Base-by-base conservation (phyloP, 2,329 filamentous ascomycete species). In the Aspergillus sp. region DNA sequence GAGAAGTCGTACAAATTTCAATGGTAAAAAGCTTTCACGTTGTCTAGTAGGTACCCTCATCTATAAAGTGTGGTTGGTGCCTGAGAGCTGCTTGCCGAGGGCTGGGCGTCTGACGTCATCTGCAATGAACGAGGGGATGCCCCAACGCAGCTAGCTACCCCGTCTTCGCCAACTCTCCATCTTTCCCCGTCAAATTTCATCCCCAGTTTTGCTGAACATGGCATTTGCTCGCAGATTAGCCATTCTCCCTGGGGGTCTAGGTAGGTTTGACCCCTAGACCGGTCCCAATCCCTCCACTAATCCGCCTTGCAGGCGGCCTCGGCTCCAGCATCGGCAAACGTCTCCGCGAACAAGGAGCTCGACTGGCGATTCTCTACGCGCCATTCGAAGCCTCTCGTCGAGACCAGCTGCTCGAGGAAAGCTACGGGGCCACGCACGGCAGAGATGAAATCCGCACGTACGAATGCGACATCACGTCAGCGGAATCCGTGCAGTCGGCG, bases 391-490 rank as follows among this genome's bases (percentile, higher is more conserved):
- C 75, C 1, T 56, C 68, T 32, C 71, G 72, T 9, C 73, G 74
- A 18, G 67, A 76, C 22, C 65, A 76, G 42, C 71, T 76, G 0
- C 69, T 82, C 18, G 66, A 72, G 14, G 54, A 69, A 1, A 66
- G 73, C 3, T 81, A 79, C 64, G 71, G 71, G 14, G 56, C 52
- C 4, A 51, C 29, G 5, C 11, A 20, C 39, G 26, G 9, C 36
- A 57, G 59, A 7, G 63, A 73, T 11, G 62, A 67, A 6, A 72
- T 77, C 56, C 65, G 63, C 53, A 68, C 73, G 4, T 75, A 76
- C 42, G 71, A 75, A 69, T 82, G 80, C 70, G 81, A 84, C 63
- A 78, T 84, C 59, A 81, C 81, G 1, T 77, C 77, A 1, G 69
- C 78, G 16, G 73, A 79, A 6, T 79, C 79, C 0, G 79, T 86